phyloP scores from a whole-genome alignment of 768 basidiomycete genomes.

The Tulasnella sp. region DNA sequence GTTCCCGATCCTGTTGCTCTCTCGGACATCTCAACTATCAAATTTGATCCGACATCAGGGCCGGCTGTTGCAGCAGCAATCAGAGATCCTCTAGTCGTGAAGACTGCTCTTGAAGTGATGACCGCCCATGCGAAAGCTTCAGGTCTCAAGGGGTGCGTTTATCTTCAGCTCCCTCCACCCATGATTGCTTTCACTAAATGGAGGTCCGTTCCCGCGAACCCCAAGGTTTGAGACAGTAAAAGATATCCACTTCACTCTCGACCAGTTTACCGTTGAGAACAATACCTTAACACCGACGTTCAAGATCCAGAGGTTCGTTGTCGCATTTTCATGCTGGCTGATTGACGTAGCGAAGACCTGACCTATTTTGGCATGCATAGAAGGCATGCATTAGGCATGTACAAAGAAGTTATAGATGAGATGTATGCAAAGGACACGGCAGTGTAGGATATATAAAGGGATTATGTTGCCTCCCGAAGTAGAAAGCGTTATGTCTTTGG shows the following conservation, averaged over 20 bases:
- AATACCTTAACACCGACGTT: constrained; percentile 56
- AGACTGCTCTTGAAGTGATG: constrained; percentile 45
- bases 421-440: too few relatives aligned
- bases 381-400: too few relatives aligned
- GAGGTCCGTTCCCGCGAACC: not conserved
- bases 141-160: constrained; percentile 61
- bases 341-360: too few relatives aligned
- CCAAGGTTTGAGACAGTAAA: constrained; percentile 81
- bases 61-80: constrained; percentile 41
- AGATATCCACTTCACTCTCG: constrained; percentile 60
- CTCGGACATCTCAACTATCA: constrained; percentile 39
- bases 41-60: constrained; percentile 38
- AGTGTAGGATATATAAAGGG: too few relatives aligned
- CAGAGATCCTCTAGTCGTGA: constrained; percentile 47
- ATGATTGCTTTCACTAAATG: not conserved
- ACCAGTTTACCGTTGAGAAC: constrained; percentile 68
- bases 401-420: too few relatives aligned
- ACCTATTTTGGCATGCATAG: too few relatives aligned
- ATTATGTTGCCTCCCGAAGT: too few relatives aligned
- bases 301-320: too few relatives aligned
- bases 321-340: too few relatives aligned
- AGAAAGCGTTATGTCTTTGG: too few relatives aligned
- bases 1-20: constrained; percentile 74
- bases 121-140: constrained; percentile 42
- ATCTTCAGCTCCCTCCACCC: not conserved